Percentiles rank a stretch among this genome's conserved stretches.
These are phyloP conservation scores for Globisporangium okanoganense DNA, from an alignment of 352 stramenopile species.

Conservation along the genomic window DNA sequence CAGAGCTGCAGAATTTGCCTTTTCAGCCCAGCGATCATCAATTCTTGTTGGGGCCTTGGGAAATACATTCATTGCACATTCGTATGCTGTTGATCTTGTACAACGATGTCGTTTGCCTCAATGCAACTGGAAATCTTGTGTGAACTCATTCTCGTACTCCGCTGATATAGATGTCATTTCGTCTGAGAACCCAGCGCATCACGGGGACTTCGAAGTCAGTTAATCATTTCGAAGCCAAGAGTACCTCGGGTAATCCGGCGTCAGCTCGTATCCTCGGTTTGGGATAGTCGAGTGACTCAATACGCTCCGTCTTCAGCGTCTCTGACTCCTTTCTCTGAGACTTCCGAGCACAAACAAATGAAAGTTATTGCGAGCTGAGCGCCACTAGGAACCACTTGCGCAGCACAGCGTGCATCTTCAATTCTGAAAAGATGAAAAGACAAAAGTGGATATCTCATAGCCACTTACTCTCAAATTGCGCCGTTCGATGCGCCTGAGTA, in stretches of 20 bases:
- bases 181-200: neutral
- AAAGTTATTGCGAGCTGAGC: neutral
- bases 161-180: neutral
- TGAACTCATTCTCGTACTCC: neutral
- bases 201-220: neutral
- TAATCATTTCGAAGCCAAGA: neutral
- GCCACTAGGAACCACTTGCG: no score
- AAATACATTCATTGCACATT: neutral
- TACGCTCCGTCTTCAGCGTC: neutral
- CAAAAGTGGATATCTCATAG: neutral
- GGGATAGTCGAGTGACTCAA: neutral
- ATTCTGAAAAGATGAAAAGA: no score
- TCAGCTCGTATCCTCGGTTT: neutral
- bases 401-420: no score
- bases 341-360: neutral
- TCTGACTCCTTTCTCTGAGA: conserved; percentile 14
- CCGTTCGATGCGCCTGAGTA: conserved; percentile 27
- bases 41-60: neutral
- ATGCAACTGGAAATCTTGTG: neutral
- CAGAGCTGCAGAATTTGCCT: neutral
- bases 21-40: neutral
- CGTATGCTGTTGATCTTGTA: neutral
- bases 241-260: neutral
- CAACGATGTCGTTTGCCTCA: neutral
- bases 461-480: conserved; percentile 38